phyloP scores from a whole-genome alignment of 352 stramenopile species.

The Aphanomyces astaci region DNA sequence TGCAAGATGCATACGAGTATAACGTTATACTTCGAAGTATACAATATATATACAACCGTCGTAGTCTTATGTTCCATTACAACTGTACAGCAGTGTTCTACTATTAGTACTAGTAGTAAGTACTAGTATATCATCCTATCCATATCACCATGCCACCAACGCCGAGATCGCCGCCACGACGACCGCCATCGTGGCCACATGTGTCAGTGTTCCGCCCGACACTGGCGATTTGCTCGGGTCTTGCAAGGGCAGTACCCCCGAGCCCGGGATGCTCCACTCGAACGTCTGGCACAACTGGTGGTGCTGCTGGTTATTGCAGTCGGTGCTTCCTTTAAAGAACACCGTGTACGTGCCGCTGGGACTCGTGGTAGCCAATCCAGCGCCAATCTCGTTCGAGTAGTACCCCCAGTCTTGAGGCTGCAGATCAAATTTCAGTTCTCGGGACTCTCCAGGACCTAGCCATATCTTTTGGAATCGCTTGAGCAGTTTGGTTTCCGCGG shows the following conservation, averaged over 20 bases:
- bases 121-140: too few species aligned
- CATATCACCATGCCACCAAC: too few species aligned
- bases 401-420: constrained; percentile 50
- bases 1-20: too few species aligned
- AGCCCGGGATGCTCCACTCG: neutral
- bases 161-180: too few species aligned
- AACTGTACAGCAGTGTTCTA: too few species aligned
- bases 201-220: too few species aligned
- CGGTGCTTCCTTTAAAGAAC: constrained; percentile 53
- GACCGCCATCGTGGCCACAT: too few species aligned
- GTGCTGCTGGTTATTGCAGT: constrained; percentile 37
- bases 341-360: constrained; percentile 64
- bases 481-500: constrained; percentile 74
- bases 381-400: constrained; percentile 47
- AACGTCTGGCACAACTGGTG: neutral
- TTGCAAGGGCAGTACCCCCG: neutral
- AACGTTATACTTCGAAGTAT: too few species aligned
- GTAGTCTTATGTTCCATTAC: too few species aligned
- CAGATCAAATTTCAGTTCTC: constrained; percentile 32
- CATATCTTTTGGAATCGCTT: constrained; percentile 71
- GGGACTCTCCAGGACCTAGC: constrained; percentile 36
- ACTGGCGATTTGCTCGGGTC: too few species aligned
- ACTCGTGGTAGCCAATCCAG: constrained; percentile 45
- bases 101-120: too few species aligned
- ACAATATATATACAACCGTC: too few species aligned